Percentiles rank a stretch among this genome's conserved stretches.
Evolutionary conservation across 345 rosid genomes (phyloP).

Genomic region (Geranium rotundifolium): DNA sequence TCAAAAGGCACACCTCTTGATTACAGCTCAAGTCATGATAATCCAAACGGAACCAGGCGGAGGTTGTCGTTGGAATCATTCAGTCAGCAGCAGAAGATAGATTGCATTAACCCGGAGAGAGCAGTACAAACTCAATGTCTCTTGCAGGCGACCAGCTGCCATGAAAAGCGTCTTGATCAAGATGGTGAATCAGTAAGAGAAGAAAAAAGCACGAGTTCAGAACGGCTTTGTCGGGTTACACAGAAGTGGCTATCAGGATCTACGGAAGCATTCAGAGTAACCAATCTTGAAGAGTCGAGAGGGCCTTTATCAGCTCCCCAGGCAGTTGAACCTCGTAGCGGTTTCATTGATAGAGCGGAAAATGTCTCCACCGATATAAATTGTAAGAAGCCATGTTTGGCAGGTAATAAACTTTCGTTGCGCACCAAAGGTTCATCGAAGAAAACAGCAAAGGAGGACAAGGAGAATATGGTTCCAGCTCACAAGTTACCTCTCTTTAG

Average conservation of each 20-base stretch:
- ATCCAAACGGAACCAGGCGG: conserved; percentile 14
- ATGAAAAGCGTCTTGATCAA: conserved; percentile 2
- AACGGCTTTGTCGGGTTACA: neutral
- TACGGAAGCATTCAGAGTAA: neutral
- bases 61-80: conserved; percentile 27
- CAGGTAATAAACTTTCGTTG: conserved; percentile 37
- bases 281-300: neutral
- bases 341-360: conserved; percentile 9
- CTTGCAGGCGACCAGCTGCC: conserved; percentile 3
- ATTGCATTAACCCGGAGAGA: conserved; percentile 10
- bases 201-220: conserved; percentile 5
- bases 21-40: conserved; percentile 6
- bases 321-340: conserved; percentile 8
- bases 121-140: conserved; percentile 11
- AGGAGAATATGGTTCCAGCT: conserved; percentile 20
- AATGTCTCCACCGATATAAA: conserved; percentile 2
- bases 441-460: conserved; percentile 15
- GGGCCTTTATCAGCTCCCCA: conserved; percentile 1
- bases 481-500: conserved; percentile 10
- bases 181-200: conserved; percentile 2
- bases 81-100: conserved; percentile 18
- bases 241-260: neutral
- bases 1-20: conserved; percentile 15
- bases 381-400: conserved; percentile 13
- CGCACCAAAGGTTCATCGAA: conserved; percentile 17